Evolutionary conservation across 2,329 filamentous ascomycete genomes (phyloP).

Genomic region (Magnaporthiopsis rhizophila): DNA sequence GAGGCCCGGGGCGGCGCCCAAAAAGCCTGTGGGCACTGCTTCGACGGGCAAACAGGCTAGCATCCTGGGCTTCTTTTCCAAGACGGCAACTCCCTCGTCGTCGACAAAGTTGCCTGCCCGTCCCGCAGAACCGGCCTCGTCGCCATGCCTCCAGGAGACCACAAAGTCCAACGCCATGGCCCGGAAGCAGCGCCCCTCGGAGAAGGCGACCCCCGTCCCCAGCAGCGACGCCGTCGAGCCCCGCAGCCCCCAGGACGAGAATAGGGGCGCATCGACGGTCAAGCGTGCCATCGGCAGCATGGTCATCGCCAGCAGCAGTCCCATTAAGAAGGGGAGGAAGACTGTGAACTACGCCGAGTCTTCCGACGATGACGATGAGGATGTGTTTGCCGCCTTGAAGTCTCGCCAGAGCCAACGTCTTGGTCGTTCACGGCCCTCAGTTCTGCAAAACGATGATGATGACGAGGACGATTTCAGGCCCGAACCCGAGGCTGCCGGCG

Average conservation of each 20-base stretch:
- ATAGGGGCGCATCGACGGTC: conserved; percentile 37
- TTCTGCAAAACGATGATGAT: conserved; percentile 64
- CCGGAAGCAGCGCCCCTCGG: conserved; percentile 27
- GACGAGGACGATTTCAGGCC: conserved; percentile 54
- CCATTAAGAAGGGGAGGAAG: conserved; percentile 65
- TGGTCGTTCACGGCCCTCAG: conserved; percentile 45
- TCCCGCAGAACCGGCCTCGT: conserved; percentile 20
- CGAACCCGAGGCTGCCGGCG: conserved; percentile 42
- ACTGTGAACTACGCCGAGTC: conserved; percentile 72
- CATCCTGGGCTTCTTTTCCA: conserved; percentile 75
- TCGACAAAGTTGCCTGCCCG: conserved; percentile 20
- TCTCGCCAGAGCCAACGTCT: conserved; percentile 30
- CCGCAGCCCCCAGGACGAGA: conserved; percentile 56
- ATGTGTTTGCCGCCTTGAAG: conserved; percentile 48
- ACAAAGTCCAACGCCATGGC: conserved; percentile 37
- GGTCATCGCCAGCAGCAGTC: conserved; percentile 49
- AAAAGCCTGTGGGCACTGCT: conserved; percentile 34
- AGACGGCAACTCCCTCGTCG: conserved; percentile 29
- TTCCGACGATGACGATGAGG: conserved; percentile 71
- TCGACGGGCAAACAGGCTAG: conserved; percentile 56
- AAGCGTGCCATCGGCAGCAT: conserved; percentile 31
- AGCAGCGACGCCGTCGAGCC: conserved; percentile 70
- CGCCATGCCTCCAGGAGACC: conserved; percentile 36
- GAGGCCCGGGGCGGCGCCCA: conserved; percentile 23
- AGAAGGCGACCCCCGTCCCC: conserved; percentile 61